Percentiles rank a stretch among this genome's conserved stretches.
Conservation (phyloP, 768 basidiomycete species). For the Lanmaoa rubissima region DNA sequence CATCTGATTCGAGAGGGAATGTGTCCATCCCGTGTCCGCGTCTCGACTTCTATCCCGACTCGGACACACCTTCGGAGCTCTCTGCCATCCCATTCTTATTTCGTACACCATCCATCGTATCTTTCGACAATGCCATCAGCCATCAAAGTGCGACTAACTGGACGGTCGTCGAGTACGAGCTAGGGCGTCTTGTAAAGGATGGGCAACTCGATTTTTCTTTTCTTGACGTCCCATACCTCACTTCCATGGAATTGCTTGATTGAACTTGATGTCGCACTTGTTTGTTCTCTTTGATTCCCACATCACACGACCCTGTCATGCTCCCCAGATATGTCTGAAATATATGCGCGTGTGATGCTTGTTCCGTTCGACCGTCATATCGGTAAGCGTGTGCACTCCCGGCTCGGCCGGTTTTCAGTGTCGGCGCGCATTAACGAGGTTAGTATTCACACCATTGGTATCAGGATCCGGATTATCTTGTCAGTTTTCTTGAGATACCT, state of each 20-base stretch:
- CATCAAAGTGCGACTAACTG: conserved; percentile 5
- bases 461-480: not conserved
- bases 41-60: conserved; percentile 11
- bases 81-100: conserved; percentile 33
- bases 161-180: conserved; percentile 21
- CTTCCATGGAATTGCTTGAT: conserved; percentile 13
- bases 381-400: no score
- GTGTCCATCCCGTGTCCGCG: not conserved
- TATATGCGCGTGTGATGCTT: not conserved
- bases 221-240: conserved; percentile 18
- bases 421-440: not conserved
- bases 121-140: not conserved
- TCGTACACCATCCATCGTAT: conserved; percentile 18
- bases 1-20: not conserved
- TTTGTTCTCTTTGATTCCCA: conserved; percentile 2
- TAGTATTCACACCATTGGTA: not conserved
- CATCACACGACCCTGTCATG: not conserved
- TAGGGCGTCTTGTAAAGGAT: conserved; percentile 18
- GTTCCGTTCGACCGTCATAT: not conserved
- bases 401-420: not conserved
- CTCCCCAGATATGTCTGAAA: not conserved
- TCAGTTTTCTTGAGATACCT: not conserved
- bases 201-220: conserved; percentile 30
- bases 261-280: conserved; percentile 1
- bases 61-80: conserved; percentile 20